Percentiles rank a stretch among this genome's conserved stretches.
phyloP scores from a whole-genome alignment of 345 rosid genomes.

The Eucalyptus decipiens region DNA sequence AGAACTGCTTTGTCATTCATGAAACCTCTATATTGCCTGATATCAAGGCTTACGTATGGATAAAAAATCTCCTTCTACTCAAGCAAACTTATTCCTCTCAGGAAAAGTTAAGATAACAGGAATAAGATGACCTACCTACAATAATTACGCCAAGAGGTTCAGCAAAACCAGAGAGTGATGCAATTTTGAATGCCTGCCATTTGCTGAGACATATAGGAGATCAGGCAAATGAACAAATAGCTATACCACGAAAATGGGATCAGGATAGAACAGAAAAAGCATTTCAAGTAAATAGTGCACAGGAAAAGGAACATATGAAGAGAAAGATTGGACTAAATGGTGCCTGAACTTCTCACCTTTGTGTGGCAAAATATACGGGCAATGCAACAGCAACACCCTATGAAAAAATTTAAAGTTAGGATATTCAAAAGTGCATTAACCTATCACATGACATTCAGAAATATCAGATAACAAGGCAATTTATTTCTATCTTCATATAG shows the following conservation, averaged over 20 bases:
- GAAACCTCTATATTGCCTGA: neutral
- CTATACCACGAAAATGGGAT: neutral
- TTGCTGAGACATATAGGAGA: constrained; percentile 47
- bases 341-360: constrained; percentile 43
- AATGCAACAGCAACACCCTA: constrained; percentile 99
- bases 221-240: neutral
- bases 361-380: constrained; percentile 92
- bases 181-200: constrained; percentile 99
- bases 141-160: constrained; percentile 95
- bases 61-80: neutral
- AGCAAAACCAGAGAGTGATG: constrained; percentile 90
- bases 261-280: neutral
- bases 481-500: neutral
- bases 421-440: neutral
- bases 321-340: neutral
- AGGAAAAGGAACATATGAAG: neutral
- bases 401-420: neutral
- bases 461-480: neutral
- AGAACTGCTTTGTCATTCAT: neutral
- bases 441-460: neutral
- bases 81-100: neutral
- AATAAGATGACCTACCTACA: constrained; percentile 47
- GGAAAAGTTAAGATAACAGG: neutral
- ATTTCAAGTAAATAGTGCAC: neutral
- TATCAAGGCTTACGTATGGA: neutral